Evolutionary conservation across 2,329 filamentous ascomycete species (phyloP).

Genomic region (Clarireedia paspali): DNA sequence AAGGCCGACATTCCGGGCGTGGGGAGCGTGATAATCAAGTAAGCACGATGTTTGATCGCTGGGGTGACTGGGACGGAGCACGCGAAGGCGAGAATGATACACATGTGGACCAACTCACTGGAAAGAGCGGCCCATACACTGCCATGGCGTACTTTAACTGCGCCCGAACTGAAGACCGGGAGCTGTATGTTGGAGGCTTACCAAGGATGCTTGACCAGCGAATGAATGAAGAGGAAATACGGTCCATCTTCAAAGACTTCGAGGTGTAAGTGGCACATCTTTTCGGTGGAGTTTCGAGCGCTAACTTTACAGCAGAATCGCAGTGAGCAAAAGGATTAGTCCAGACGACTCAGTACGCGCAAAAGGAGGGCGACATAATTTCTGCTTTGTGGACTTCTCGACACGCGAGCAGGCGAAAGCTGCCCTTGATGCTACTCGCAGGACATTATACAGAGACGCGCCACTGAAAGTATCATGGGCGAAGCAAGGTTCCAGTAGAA

Average conservation of each 20-base stretch:
- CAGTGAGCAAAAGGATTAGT: background rate
- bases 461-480: background rate
- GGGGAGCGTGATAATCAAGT: background rate
- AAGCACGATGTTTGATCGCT: background rate
- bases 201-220: slow-evolving; percentile 1
- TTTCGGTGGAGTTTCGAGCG: too few relatives aligned
- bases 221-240: background rate
- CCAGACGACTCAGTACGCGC: background rate
- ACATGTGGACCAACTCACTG: background rate
- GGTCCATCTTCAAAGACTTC: background rate
- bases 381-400: background rate
- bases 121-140: background rate
- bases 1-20: background rate
- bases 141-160: background rate
- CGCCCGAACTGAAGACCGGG: background rate
- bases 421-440: background rate
- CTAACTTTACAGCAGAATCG: background rate
- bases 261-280: background rate
- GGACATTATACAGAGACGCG: background rate
- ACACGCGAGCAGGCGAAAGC: background rate
- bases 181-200: background rate
- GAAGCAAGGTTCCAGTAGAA: background rate
- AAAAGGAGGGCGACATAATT: background rate
- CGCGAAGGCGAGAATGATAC: background rate
- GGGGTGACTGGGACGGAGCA: background rate